Evolutionary conservation across 441 rosid genomes (phyloP).

Genomic region (Adansonia madagascariensis): DNA sequence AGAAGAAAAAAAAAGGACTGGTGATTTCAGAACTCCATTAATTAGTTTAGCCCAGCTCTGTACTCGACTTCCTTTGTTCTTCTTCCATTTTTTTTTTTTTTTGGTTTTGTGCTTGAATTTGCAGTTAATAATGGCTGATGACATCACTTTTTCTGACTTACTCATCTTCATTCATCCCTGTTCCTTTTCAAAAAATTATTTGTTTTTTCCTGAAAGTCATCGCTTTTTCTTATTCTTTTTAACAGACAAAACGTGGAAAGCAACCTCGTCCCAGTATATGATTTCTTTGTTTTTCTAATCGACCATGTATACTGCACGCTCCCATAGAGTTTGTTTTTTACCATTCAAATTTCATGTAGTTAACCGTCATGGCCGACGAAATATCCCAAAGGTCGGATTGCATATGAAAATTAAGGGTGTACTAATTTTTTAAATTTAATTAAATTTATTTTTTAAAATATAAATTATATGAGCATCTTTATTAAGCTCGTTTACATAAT

Average conservation of each 20-base stretch:
- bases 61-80: background rate
- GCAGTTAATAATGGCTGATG: slow-evolving; percentile 11
- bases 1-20: background rate
- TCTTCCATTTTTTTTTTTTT: background rate
- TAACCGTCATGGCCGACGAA: too few relatives aligned
- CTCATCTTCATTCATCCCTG: background rate
- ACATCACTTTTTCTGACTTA: background rate
- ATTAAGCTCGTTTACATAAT: too few relatives aligned
- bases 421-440: too few relatives aligned
- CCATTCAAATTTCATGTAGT: too few relatives aligned
- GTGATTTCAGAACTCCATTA: slow-evolving; percentile 14
- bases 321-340: too few relatives aligned
- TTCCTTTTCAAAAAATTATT: background rate
- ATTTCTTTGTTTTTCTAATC: too few relatives aligned
- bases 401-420: too few relatives aligned
- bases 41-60: background rate
- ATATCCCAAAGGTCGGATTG: too few relatives aligned
- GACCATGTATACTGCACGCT: too few relatives aligned
- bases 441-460: too few relatives aligned
- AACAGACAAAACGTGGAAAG: background rate
- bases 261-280: background rate
- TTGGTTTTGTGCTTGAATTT: background rate
- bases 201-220: background rate
- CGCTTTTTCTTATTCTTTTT: background rate
- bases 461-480: too few relatives aligned